A percentile compares a stretch with the other conserved stretches of the same genome.
Evolutionary conservation across 1,284 basidiomycete species (phyloP).

Genomic region (Moesziomyces sp.): DNA sequence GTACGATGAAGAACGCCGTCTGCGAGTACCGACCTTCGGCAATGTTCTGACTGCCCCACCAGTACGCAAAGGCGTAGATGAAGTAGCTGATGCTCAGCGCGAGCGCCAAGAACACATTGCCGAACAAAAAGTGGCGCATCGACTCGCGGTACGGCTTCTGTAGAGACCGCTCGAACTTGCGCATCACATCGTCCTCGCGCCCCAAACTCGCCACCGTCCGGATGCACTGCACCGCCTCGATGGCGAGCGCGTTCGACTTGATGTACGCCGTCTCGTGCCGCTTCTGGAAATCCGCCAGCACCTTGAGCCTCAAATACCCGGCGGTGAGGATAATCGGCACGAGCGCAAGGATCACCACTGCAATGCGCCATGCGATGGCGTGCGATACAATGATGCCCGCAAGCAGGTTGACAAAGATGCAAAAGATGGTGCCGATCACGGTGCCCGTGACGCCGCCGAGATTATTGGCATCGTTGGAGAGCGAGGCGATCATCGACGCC

Average conservation of each 20-base stretch:
- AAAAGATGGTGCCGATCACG: constrained; percentile 60
- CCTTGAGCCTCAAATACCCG: constrained; percentile 57
- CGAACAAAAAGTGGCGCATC: constrained; percentile 50
- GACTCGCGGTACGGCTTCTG: constrained; percentile 53
- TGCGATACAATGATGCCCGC: constrained; percentile 52
- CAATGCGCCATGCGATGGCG: constrained; percentile 57
- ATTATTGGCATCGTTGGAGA: constrained; percentile 57
- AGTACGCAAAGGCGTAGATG: constrained; percentile 62
- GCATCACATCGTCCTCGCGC: constrained; percentile 55
- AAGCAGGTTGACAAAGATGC: constrained; percentile 58
- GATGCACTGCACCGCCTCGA: constrained; percentile 58
- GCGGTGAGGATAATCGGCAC: constrained; percentile 56
- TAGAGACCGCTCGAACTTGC: constrained; percentile 44
- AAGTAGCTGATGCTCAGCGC: constrained; percentile 62
- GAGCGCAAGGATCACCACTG: constrained; percentile 55
- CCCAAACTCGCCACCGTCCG: constrained; percentile 54
- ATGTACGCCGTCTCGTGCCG: constrained; percentile 60
- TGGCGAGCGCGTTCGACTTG: constrained; percentile 53
- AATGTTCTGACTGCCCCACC: constrained; percentile 61
- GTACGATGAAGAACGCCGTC: constrained; percentile 61
- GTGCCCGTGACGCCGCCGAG: constrained; percentile 56
- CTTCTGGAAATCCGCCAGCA: constrained; percentile 59
- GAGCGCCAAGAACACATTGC: constrained; percentile 54
- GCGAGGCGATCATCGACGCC: constrained; percentile 46
- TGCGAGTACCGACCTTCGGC: constrained; percentile 51